phyloP scores from a whole-genome alignment of 495 filamentous ascomycete species.

The Apodospora peruviana region DNA sequence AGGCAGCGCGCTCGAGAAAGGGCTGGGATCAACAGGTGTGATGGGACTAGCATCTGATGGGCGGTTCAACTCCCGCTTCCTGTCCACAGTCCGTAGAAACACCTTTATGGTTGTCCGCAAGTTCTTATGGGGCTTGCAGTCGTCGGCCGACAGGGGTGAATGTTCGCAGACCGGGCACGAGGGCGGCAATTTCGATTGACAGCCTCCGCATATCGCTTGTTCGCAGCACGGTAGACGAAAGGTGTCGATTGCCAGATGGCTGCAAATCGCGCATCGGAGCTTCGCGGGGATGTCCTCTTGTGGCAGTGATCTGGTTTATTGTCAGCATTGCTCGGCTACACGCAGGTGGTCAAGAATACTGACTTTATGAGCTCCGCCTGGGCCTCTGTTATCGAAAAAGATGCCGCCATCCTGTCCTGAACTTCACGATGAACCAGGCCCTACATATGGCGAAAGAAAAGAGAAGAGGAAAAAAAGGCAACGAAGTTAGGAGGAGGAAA shows the following conservation, averaged over 20 bases:
- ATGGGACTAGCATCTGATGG: constrained; percentile 47
- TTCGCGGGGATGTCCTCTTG: constrained; percentile 89
- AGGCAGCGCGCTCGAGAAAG: constrained; percentile 18
- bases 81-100: constrained; percentile 80
- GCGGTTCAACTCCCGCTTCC: constrained; percentile 61
- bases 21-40: constrained; percentile 35
- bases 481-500: neutral
- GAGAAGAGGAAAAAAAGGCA: neutral
- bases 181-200: constrained; percentile 69
- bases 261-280: constrained; percentile 89
- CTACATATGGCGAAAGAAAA: constrained; percentile 1
- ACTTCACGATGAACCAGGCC: constrained; percentile 7
- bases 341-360: neutral
- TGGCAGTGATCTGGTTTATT: constrained; percentile 58
- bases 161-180: constrained; percentile 93
- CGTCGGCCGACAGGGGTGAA: constrained; percentile 71
- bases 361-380: constrained; percentile 36
- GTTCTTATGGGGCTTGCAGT: constrained; percentile 84
- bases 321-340: constrained; percentile 15
- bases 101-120: constrained; percentile 84
- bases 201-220: constrained; percentile 85
- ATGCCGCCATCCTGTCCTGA: constrained; percentile 21
- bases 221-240: constrained; percentile 93
- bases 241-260: constrained; percentile 83
- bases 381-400: constrained; percentile 20